Conservation (phyloP, 2,329 filamentous ascomycete species). For the Ascochyta clinopodiicola region DNA sequence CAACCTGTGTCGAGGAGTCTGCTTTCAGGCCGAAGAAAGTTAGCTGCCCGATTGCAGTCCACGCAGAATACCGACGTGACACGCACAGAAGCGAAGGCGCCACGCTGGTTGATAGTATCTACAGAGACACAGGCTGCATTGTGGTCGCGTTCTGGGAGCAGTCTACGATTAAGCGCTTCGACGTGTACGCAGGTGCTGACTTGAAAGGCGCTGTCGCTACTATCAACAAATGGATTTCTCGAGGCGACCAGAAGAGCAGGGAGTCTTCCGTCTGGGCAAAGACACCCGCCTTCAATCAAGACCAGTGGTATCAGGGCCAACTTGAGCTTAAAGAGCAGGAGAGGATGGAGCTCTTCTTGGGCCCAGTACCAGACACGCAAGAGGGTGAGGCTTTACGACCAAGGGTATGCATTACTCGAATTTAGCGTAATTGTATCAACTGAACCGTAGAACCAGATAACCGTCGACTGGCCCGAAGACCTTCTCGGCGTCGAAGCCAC, state of each 20-base stretch:
- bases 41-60: slow-evolving; percentile 22
- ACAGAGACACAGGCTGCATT: slow-evolving; percentile 27
- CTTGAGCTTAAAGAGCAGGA: slow-evolving; percentile 23
- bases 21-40: slow-evolving; percentile 3
- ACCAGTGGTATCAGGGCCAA: slow-evolving; percentile 33
- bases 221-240: slow-evolving; percentile 41
- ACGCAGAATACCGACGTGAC: slow-evolving; percentile 25
- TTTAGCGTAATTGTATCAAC: slow-evolving; percentile 10
- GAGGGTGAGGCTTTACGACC: slow-evolving; percentile 11
- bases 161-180: slow-evolving; percentile 28
- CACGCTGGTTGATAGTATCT: slow-evolving; percentile 20
- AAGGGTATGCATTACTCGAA: slow-evolving; percentile 9
- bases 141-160: slow-evolving; percentile 23
- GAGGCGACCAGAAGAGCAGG: slow-evolving; percentile 25
- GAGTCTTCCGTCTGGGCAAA: slow-evolving; percentile 39
- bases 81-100: slow-evolving; percentile 23
- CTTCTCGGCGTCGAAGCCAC: slow-evolving; percentile 20
- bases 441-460: slow-evolving; percentile 27
- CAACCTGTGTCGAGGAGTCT: slow-evolving; percentile 4
- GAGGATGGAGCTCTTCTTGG: slow-evolving; percentile 31
- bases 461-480: slow-evolving; percentile 34
- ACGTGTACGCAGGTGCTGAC: slow-evolving; percentile 28
- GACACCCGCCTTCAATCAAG: slow-evolving; percentile 27
- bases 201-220: slow-evolving; percentile 26
- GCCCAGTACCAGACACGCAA: slow-evolving; percentile 18